These are phyloP conservation scores for Dothistroma pini DNA, from an alignment of 2,329 filamentous ascomycete genomes.

Conservation along the genomic window DNA sequence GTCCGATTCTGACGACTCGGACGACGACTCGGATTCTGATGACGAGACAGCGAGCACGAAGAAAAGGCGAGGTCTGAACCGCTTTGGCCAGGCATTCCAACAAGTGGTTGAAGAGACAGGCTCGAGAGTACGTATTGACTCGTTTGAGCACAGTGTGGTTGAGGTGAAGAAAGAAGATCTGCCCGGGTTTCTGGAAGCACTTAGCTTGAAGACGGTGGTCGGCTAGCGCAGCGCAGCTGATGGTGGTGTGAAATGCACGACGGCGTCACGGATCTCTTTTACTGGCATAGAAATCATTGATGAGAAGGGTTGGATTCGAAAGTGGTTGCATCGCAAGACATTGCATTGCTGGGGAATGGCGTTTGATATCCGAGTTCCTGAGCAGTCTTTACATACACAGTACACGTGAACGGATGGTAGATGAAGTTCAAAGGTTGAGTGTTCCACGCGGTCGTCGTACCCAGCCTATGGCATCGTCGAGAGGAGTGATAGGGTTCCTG, in stretches of 20 bases:
- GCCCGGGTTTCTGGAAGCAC: slow-evolving; percentile 79
- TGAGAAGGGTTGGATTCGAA: not conserved
- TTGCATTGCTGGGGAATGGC: slow-evolving; percentile 1
- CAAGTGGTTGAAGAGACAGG: slow-evolving; percentile 91
- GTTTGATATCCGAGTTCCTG: not conserved
- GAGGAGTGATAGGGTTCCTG: no score
- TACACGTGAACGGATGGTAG: not conserved
- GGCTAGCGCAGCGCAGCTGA: slow-evolving; percentile 37
- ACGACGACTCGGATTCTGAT: slow-evolving; percentile 43
- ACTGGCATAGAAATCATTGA: not conserved
- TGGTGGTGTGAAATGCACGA: slow-evolving; percentile 6
- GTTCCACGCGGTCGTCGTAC: no score
- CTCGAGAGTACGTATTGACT: slow-evolving; percentile 85
- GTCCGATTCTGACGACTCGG: slow-evolving; percentile 36
- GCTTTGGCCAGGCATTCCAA: slow-evolving; percentile 92
- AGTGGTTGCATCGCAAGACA: not conserved
- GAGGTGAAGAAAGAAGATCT: slow-evolving; percentile 98
- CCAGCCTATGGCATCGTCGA: no score
- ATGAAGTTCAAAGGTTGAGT: not conserved
- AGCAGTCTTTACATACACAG: not conserved
- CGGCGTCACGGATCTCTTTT: slow-evolving; percentile 6
- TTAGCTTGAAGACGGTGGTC: slow-evolving; percentile 87
- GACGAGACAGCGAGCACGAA: slow-evolving; percentile 55
- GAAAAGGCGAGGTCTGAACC: slow-evolving; percentile 73
- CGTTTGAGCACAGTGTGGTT: slow-evolving; percentile 95